These are phyloP conservation scores for Hypoxylon sp. DNA, from an alignment of 2,329 filamentous ascomycete species.

Conservation along the genomic window DNA sequence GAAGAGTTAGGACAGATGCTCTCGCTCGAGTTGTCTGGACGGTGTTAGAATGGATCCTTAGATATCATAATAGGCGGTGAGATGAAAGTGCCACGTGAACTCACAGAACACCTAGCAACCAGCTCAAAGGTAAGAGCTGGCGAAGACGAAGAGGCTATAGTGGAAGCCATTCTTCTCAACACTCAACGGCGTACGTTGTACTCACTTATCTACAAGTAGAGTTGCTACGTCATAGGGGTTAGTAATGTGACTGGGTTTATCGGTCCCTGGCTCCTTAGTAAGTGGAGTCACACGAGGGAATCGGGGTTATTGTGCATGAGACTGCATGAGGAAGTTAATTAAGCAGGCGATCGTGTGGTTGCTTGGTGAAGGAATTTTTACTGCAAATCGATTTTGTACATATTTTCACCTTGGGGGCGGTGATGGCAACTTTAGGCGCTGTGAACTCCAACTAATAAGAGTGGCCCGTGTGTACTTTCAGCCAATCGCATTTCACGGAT, in stretches of 20 bases:
- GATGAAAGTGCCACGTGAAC: slow-evolving; percentile 52
- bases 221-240: slow-evolving; percentile 41
- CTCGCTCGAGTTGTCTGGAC: slow-evolving; percentile 91
- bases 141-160: slow-evolving; percentile 65
- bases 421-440: slow-evolving; percentile 12
- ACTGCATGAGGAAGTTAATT: slow-evolving; percentile 38
- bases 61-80: not conserved
- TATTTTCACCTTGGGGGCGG: slow-evolving; percentile 15
- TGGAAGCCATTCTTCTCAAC: slow-evolving; percentile 63
- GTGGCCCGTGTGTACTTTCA: slow-evolving; percentile 26
- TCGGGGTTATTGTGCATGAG: slow-evolving; percentile 33
- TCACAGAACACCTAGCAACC: slow-evolving; percentile 83
- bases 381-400: slow-evolving; percentile 9
- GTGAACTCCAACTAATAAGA: slow-evolving; percentile 13
- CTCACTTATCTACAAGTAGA: slow-evolving; percentile 13
- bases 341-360: slow-evolving; percentile 14
- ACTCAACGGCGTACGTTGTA: slow-evolving; percentile 21
- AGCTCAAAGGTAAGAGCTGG: slow-evolving; percentile 84
- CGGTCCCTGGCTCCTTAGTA: slow-evolving; percentile 22
- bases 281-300: slow-evolving; percentile 30
- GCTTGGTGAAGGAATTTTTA: slow-evolving; percentile 20
- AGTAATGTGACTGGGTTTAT: slow-evolving; percentile 25
- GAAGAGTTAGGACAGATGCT: slow-evolving; percentile 87
- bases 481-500: slow-evolving; percentile 27
- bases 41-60: slow-evolving; percentile 28